phyloP scores from a whole-genome alignment of 441 rosid species.

The Syzygium malaccense region DNA sequence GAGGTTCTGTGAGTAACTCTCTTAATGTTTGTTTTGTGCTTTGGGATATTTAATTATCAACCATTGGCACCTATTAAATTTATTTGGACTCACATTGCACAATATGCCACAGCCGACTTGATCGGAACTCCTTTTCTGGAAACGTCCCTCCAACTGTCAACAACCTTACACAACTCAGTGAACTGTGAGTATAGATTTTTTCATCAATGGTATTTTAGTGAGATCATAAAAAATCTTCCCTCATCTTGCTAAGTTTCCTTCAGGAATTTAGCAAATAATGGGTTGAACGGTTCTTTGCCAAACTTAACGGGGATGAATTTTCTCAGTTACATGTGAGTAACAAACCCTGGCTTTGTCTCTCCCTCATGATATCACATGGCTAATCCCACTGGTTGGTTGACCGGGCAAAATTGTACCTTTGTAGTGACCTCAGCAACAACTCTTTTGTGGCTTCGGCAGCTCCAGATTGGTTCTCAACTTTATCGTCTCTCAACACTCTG shows the following conservation, averaged over 20 bases:
- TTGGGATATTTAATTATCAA: neutral
- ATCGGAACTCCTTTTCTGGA: conserved; percentile 69
- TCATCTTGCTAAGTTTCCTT: neutral
- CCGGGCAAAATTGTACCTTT: neutral
- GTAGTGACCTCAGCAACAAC: conserved; percentile 91
- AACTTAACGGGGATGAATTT: conserved; percentile 54
- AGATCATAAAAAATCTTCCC: neutral
- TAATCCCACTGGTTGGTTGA: neutral
- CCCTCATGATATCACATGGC: neutral
- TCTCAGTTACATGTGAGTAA: conserved; percentile 75
- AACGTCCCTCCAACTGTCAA: conserved; percentile 53
- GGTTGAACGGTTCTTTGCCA: conserved; percentile 69
- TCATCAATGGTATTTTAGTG: neutral
- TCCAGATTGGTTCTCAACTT: conserved; percentile 81
- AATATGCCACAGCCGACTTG: conserved; percentile 68
- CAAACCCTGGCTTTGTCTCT: neutral
- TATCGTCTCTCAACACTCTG: conserved; percentile 78
- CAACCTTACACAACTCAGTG: conserved; percentile 61
- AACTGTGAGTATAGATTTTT: conserved; percentile 45
- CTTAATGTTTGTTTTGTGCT: neutral
- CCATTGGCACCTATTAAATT: neutral
- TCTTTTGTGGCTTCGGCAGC: conserved; percentile 60
- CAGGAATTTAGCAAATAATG: conserved; percentile 79
- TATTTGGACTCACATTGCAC: neutral
- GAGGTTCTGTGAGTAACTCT: conserved; percentile 87